Evolutionary conservation across 2,329 filamentous ascomycete species (phyloP), one percentile per base, ranked within the genome.

Genomic region (Penicillium sp.): DNA sequence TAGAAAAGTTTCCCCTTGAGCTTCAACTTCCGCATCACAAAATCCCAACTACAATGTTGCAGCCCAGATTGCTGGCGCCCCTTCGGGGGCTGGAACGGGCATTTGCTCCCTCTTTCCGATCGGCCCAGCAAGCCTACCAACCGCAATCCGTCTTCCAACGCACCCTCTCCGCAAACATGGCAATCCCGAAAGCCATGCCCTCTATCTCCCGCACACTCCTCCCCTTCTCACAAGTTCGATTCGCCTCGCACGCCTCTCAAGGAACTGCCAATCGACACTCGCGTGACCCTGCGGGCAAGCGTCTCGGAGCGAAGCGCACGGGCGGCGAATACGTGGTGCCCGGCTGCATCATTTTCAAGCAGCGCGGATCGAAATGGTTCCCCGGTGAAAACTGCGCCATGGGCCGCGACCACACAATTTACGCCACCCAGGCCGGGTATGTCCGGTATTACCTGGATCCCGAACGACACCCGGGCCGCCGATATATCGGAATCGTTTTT

Each of bases 361-460:
- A 98, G 72, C 85, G 91, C 62, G 93, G 93, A 60, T 94, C 93
- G 3, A 81, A 84, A 62, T 98, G 93, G 93, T 91, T 85, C 68
- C 86, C 93, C 1, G 93, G 93, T 62, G 93, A 97, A 68, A 97
- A 98, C 73, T 88, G 87, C 69, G 87, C 84, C 61, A 91, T 97
- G 77, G 93, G 93, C 41, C 86, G 93, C 51, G 90, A 98, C 69
- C 93, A 97, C 75, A 97, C 91, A 41, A 94, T 98, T 66, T 95
- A 87, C 70, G 84, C 93, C 43, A 84, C 83, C 49, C 81, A 86
- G 46, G 78, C 85, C 3, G 93, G 93, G 54, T 98, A 94, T 70
- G 93, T 98, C 50, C 89, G 93, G 61, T 98, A 95, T 79, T 98
- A 98, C 77, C 83, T 85, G 64, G 91, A 98, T 66, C 89, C 90